These are phyloP conservation scores for Kurtzmaniella quercitrusa DNA, from an alignment of 1,139 yeast genomes.

Conservation along the genomic window DNA sequence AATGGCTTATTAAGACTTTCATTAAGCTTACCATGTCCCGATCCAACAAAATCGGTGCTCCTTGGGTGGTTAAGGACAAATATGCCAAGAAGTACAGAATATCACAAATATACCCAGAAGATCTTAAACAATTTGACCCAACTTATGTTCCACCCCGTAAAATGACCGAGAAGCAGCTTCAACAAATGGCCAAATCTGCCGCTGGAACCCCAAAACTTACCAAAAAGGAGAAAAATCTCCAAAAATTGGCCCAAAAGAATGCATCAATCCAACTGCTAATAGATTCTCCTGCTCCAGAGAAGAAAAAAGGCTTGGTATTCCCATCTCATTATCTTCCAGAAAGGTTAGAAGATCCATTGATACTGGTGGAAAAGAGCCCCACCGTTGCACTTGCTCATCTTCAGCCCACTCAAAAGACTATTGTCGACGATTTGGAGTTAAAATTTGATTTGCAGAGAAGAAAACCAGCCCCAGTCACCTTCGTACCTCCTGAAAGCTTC, in stretches of 20 bases:
- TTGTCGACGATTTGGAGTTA: slow-evolving; percentile 34
- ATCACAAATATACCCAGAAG: slow-evolving; percentile 54
- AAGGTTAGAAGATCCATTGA: neutral
- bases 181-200: slow-evolving; percentile 8
- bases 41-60: slow-evolving; percentile 85
- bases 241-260: neutral
- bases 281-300: slow-evolving; percentile 1
- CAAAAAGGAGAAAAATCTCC: neutral
- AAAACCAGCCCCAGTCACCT: slow-evolving; percentile 26
- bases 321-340: slow-evolving; percentile 8
- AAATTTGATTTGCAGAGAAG: slow-evolving; percentile 39
- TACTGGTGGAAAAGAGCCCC: neutral
- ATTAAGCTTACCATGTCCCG: slow-evolving; percentile 80
- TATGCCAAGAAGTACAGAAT: slow-evolving; percentile 62
- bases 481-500: slow-evolving; percentile 31
- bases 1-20: slow-evolving; percentile 84
- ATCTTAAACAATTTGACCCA: slow-evolving; percentile 34
- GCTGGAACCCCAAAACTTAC: slow-evolving; percentile 10
- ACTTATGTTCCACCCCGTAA: slow-evolving; percentile 31
- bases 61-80: slow-evolving; percentile 90
- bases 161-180: slow-evolving; percentile 16
- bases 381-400: slow-evolving; percentile 12
- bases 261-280: neutral
- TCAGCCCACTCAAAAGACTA: slow-evolving; percentile 38
- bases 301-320: slow-evolving; percentile 6